Evolutionary conservation across 2,329 filamentous ascomycete genomes (phyloP).

Genomic region (Xylaria sp.): DNA sequence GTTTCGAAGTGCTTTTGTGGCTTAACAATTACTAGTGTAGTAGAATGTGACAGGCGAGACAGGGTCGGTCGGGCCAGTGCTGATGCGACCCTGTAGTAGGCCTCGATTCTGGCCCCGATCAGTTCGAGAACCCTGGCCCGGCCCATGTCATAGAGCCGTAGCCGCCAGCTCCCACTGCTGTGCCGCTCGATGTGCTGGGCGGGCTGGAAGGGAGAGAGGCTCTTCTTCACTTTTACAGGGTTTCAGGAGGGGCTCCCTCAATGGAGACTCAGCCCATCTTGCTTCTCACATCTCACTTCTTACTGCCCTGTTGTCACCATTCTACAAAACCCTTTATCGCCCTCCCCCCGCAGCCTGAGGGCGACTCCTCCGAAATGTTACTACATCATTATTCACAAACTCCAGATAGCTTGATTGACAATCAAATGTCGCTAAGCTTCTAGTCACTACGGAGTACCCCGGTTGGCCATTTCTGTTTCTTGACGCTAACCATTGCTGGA

Average conservation of each 20-base stretch:
- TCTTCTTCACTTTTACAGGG: constrained; percentile 1
- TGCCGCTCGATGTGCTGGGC: constrained; percentile 2
- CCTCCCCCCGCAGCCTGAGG: constrained; percentile 30
- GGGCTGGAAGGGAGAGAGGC: constrained; percentile 3
- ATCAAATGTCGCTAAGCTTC: constrained; percentile 26
- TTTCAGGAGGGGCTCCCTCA: constrained; percentile 32
- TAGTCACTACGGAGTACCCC: background rate
- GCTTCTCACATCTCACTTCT: background rate
- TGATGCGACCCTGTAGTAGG: constrained; percentile 9
- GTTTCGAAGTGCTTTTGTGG: constrained; percentile 7
- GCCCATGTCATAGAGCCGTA: constrained; percentile 14
- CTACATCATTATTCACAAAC: constrained; percentile 19
- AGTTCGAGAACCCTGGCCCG: constrained; percentile 21
- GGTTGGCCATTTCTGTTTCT: constrained; percentile 23
- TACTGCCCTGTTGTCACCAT: background rate
- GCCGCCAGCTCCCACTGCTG: constrained; percentile 7
- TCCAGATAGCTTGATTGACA: constrained; percentile 17
- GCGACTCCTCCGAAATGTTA: constrained; percentile 34
- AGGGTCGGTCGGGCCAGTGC: constrained; percentile 3
- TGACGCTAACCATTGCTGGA: constrained; percentile 7
- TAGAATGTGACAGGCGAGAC: background rate
- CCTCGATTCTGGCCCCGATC: constrained; percentile 11
- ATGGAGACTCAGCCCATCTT: constrained; percentile 14
- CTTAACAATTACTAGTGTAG: constrained; percentile 12
- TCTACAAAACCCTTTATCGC: constrained; percentile 36